Base-by-base conservation (phyloP, 192 early-diverging fungal species). In the Coemansia reversa region DNA sequence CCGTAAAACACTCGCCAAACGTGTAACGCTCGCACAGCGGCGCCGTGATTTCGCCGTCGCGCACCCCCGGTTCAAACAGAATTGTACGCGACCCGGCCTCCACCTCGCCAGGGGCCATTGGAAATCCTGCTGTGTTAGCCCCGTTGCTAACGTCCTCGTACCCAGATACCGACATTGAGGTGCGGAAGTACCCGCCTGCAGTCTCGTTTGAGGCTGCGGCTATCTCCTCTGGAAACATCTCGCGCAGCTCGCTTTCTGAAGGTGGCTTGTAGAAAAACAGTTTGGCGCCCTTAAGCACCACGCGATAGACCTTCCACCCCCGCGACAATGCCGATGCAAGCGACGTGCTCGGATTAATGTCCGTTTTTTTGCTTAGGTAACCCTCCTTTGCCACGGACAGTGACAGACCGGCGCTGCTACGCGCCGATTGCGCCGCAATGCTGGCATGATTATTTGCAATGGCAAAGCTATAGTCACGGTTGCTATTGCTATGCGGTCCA, bases 301-400 rank as follows among this genome's bases (percentile, higher is more conserved):
- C 89, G 8, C 83, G 85, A 63, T 92, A 92, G 1, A 90, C 84
- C 73, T 89, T 92, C 90, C 90, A 92, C 14, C 87, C 89, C 30
- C 88, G 87, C 23, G 85, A 72, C 45, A 82, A 69, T 9, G 79
- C 75, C 28, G 85, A 77, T 35, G 86, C 85, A 39, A 84, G 72
- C 19, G 86, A 85, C 22, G 68, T 81, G 70, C 67, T 70, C n/a
- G 87, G 75, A 33, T 88, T 85, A 32, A 88, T 82, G 63, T 90
- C 89, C 19, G 88, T 86, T 64, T 89, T 90, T 62, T 88, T 90
- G 80, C 86, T 88, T 25, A 92, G 65, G 59, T 87, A 92, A 1
- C 90, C 90, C 63, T 91, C 90, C 60, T 79, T 79, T 20, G 66
- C 48, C 7, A 65, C 49, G 25, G 61, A 47, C 18, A 71, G 65